Evolutionary conservation across 306 rosid species (phyloP), one percentile per base, ranked within the genome.

Genomic region (Sicyos edulis): DNA sequence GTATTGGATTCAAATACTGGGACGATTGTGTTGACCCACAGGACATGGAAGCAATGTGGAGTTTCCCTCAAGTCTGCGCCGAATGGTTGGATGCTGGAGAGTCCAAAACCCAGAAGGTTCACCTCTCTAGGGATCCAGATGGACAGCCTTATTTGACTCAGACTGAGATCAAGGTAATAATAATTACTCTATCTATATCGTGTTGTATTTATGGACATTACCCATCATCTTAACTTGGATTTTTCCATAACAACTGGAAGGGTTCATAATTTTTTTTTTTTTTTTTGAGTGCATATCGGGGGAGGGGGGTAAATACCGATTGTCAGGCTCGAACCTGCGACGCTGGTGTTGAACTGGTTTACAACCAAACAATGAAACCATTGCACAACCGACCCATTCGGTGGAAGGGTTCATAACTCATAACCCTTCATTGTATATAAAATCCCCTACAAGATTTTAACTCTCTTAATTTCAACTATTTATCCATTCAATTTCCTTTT

Each of bases 31-130:
- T 84, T 72, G 90, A 81, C 20, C 88, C 79, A 0, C 34, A 54
- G 58, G 96, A 92, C 78, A 61, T 92, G 81, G 91, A 88, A 82
- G 91, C 82, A 77, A 83, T 92, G 91, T 92, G 98, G 98, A 77
- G 75, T 1, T 68, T 55, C 61, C 90, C 91, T 22, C 79, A 84
- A 75, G 93, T 92, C 29, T 80, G 81, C 29, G 59, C 81, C 26
- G 98, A 92, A 81, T 92, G 98, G 98, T 57, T 83, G 77, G 86
- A 82, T 62, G 98, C 89, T 52, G 98, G 96, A 17, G 98, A 92
- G 75, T 75, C 79, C 3, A 88, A 70, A 84, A 79, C 72, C 37
- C 86, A 55, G 64, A 90, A 83, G 79, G 85, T 92, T 79, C 98
- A 90, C 66, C 86, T 92, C 73, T 90, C 91, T 4, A 88, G 98